Base-by-base conservation (phyloP, 176 grass and related monocot species). In the Stipa capillata region DNA sequence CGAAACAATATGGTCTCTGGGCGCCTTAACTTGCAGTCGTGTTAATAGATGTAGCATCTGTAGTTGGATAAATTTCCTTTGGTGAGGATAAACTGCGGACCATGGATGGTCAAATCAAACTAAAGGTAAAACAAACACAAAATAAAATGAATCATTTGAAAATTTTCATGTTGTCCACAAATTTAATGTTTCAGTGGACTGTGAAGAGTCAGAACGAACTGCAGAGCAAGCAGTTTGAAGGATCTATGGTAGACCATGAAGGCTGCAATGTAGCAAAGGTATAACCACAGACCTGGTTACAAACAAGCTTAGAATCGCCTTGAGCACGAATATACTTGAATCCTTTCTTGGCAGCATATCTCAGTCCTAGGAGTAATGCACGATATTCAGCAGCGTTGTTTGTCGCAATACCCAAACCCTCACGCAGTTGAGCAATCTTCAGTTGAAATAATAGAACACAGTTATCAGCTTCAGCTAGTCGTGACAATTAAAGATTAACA, bases 331-430 rank as follows among this genome's bases (percentile, higher is more conserved):
- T 78, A 65, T 89, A 78, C 73, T 90, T 94, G 80, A 89, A 92
- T 59, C 95, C 95, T 79, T 94, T 94, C 16, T 87, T 90, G 54
- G 83, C 18, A 18, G 95, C 95, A 83, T 83, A 90, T 85, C 82
- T 92, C 65, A 97, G 32, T 21, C 95, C 95, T 78, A 97, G 87
- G 89, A 97, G 76, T 84, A 98, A 83, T 80, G 92, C 91, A 73
- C 80, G 90, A 37, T 98, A 98, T 85, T 94, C 92, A 81, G 95
- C 90, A 78, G 87, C 92, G 9, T 98, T 94, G 68, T 65, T 72
- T 37, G 95, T 98, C 27, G 40, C 87, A 61, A 43, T 41, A 35
- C 95, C 95, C 91, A 94, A 88, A 44, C 95, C 95, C 89, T 97
- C 89, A 68, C 92, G 77, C 41, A 97, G 74, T 72, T 82, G 87